Base-by-base conservation (phyloP, 1,284 basidiomycete genomes). In the Melampsora americana region DNA sequence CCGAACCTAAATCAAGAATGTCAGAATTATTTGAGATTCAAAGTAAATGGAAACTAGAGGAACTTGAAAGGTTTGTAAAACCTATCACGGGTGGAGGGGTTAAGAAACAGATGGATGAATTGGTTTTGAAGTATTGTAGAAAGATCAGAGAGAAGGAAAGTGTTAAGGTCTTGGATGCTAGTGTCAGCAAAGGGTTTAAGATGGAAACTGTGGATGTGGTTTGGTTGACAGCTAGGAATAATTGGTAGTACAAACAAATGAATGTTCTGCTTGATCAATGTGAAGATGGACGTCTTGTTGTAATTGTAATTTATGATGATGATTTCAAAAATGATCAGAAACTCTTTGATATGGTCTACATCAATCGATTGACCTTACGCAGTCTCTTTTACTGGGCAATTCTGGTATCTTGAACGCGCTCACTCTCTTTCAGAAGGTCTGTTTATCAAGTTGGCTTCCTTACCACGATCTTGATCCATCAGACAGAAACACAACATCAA, bases 41-140 rank as follows among this genome's bases (percentile, higher is more conserved):
- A 20, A 16, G 48, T 5, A 68, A 69, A 53, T 76, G 73, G 73
- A 68, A 64, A 35, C 20, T 69, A 11, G 73, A 76, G 9, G 26
- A 76, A 42, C 66, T 76, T 23, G 73, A 76, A 56, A 26, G 53
- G 1, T 76, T 76, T 46, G 35, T 76, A 4, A 26, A n/a, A 32
- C 73, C 73, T 28, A 30, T 76, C 26, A 76, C 73, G n/a, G 73
- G 59, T 35, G 73, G 73, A 60, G 72, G 72, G 1, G 7, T 66
- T 4, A 59, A 67, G 35, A 74, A 74, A 67, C 66, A 74, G 30
- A 56, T 66, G 48, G 72, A 74, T 30, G 72, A 74, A 50, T 67
- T 74, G 28, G 28, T 74, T 12, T 59, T 74, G n/a, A 74, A 74
- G 42, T 74, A 59, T 74, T 74, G 72, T 44, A n/a, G 72, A 18